Conservation (phyloP, 495 filamentous ascomycete species). For the Melanomma pulvis-pyrius region DNA sequence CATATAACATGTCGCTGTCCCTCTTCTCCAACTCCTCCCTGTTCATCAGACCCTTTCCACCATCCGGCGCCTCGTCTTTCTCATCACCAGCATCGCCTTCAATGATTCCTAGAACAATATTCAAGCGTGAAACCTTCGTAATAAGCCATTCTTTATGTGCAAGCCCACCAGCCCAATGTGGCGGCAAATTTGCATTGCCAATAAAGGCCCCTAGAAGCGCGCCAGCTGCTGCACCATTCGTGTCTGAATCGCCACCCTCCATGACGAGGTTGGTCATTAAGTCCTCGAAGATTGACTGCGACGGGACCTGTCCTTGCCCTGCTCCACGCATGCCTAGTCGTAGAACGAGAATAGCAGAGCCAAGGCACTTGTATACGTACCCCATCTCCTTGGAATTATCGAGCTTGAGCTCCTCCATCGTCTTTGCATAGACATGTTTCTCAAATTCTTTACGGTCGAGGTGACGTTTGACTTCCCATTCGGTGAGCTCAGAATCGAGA, state of each 20-base stretch:
- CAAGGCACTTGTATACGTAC: conserved; percentile 56
- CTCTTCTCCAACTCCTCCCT: conserved; percentile 22
- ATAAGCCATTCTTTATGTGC: conserved; percentile 48
- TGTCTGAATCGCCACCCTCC: conserved; percentile 55
- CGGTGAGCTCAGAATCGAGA: conserved; percentile 22
- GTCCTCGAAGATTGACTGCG: conserved; percentile 45
- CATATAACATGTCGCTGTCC: conserved; percentile 13
- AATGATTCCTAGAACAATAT: conserved; percentile 12
- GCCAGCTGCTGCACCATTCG: conserved; percentile 54
- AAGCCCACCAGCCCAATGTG: conserved; percentile 51
- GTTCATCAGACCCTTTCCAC: conserved; percentile 24
- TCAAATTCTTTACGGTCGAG: conserved; percentile 47
- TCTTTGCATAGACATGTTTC: conserved; percentile 41
- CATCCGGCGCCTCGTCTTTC: conserved; percentile 27
- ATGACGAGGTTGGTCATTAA: conserved; percentile 52
- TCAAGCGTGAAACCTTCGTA: conserved; percentile 41
- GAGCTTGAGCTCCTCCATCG: conserved; percentile 45
- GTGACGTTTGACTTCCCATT: conserved; percentile 17
- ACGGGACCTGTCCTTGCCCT: conserved; percentile 6
- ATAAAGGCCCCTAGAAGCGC: conserved; percentile 50
- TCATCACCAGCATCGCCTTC: conserved; percentile 15
- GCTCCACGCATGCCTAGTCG: conserved; percentile 43
- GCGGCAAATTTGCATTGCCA: conserved; percentile 48
- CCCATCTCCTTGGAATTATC: conserved; percentile 48
- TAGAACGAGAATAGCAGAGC: conserved; percentile 47